These are phyloP conservation scores for Gomphus sp. DNA, from an alignment of 1,284 basidiomycete genomes.

Conservation along the genomic window DNA sequence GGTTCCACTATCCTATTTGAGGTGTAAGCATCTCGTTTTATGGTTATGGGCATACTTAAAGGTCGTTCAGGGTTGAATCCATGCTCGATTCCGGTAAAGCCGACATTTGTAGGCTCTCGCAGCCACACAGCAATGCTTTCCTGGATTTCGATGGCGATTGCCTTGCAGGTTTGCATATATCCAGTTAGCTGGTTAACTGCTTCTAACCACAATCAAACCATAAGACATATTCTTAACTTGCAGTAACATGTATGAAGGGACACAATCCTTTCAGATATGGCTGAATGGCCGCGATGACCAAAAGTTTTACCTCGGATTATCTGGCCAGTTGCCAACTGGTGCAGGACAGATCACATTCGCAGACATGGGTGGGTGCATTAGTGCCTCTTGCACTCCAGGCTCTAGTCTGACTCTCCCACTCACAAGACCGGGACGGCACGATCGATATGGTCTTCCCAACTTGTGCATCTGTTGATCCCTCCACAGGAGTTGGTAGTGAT, in stretches of 20 bases:
- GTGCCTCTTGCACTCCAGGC: background rate
- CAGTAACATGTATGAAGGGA: constrained; percentile 39
- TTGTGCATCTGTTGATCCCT: constrained; percentile 62
- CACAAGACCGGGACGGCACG: constrained; percentile 85
- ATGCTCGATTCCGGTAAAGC: constrained; percentile 39
- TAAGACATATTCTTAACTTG: constrained; percentile 89
- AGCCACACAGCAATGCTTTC: constrained; percentile 93
- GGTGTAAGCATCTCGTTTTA: constrained; percentile 34
- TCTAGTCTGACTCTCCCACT: background rate
- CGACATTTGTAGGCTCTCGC: constrained; percentile 63
- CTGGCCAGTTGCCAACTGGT: constrained; percentile 67
- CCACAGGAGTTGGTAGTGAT: constrained; percentile 58
- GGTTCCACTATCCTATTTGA: constrained; percentile 45
- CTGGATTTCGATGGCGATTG: constrained; percentile 96
- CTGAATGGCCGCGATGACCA: constrained; percentile 62
- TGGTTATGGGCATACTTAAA: constrained; percentile 3
- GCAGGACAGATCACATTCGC: constrained; percentile 81
- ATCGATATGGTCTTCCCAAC: constrained; percentile 92
- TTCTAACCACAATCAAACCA: constrained; percentile 8
- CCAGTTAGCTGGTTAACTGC: background rate
- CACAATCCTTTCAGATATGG: constrained; percentile 78
- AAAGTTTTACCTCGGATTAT: constrained; percentile 65
- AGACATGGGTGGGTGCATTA: constrained; percentile 65
- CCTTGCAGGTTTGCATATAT: constrained; percentile 57
- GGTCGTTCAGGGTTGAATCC: constrained; percentile 38